Evolutionary conservation across 495 filamentous ascomycete genomes (phyloP).

Genomic region (Penicillium fimorum): DNA sequence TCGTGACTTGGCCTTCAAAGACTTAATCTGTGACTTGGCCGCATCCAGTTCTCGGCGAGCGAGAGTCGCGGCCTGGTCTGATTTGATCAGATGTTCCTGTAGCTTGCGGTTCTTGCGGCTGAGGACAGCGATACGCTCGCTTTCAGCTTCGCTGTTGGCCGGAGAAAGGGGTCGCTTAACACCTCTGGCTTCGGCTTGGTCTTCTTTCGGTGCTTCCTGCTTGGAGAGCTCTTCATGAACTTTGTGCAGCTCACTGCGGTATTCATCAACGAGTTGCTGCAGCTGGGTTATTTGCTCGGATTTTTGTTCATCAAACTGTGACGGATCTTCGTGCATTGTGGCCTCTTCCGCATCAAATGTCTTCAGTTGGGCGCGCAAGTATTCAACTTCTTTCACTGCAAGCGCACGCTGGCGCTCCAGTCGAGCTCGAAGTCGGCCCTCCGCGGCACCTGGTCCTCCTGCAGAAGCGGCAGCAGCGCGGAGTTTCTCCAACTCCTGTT

Average conservation of each 20-base stretch:
- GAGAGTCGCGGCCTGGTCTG: constrained; percentile 63
- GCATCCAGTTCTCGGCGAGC: constrained; percentile 75
- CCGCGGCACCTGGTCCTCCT: constrained; percentile 38
- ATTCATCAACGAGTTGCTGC: constrained; percentile 81
- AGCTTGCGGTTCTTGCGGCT: constrained; percentile 80
- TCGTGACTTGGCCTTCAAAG: constrained; percentile 68
- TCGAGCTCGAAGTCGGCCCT: constrained; percentile 61
- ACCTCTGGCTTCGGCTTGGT: constrained; percentile 36
- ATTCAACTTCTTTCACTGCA: constrained; percentile 88
- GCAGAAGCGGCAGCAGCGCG: constrained; percentile 40
- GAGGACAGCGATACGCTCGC: constrained; percentile 78
- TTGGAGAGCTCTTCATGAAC: constrained; percentile 69
- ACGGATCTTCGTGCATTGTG: constrained; percentile 72
- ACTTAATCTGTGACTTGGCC: constrained; percentile 63
- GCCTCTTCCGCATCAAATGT: constrained; percentile 86
- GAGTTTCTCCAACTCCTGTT: constrained; percentile 68
- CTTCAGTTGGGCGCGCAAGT: constrained; percentile 88
- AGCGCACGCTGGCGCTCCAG: constrained; percentile 82
- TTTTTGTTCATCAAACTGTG: constrained; percentile 71
- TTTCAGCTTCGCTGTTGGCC: constrained; percentile 63
- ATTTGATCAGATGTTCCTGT: constrained; percentile 68
- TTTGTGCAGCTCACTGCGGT: constrained; percentile 76
- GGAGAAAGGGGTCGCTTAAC: constrained; percentile 52
- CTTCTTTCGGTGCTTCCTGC: constrained; percentile 46
- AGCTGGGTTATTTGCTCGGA: constrained; percentile 73